Conservation (phyloP, 129 eudicot species). For the Flaveria trinervia region DNA sequence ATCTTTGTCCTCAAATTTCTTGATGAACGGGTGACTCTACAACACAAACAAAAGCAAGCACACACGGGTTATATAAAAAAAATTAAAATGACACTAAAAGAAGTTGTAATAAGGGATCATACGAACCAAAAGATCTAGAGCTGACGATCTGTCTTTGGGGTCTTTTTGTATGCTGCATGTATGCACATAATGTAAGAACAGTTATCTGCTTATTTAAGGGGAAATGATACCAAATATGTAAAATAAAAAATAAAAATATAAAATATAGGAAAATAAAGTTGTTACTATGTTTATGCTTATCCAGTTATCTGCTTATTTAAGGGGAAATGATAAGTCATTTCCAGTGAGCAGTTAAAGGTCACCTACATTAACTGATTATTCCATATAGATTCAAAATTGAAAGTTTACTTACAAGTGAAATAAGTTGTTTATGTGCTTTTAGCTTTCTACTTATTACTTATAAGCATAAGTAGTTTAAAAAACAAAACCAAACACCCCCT, state of each 20-base stretch:
- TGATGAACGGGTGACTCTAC: slow-evolving; percentile 88
- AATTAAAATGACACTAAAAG: neutral
- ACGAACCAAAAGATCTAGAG: slow-evolving; percentile 87
- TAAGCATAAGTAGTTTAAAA: neutral
- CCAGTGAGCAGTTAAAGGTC: too few species aligned
- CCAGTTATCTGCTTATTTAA: too few species aligned
- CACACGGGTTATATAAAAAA: slow-evolving; percentile 1
- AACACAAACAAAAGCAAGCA: neutral
- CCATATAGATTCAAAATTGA: too few species aligned
- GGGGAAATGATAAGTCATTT: too few species aligned
- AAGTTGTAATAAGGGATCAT: slow-evolving; percentile 1
- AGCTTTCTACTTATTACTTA: neutral
- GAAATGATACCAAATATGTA: too few species aligned
- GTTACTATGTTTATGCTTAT: too few species aligned
- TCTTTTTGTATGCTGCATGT: slow-evolving; percentile 85
- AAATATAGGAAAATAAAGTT: too few species aligned
- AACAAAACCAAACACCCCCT: neutral
- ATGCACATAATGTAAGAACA: slow-evolving; percentile 22
- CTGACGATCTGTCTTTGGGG: slow-evolving; percentile 71
- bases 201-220: too few species aligned
- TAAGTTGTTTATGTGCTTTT: neutral
- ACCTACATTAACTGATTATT: too few species aligned
- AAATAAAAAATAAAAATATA: neutral
- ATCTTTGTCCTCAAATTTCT: slow-evolving; percentile 96
- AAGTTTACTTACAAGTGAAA: too few species aligned